Evolutionary conservation across 352 stramenopile species (phyloP).

Genomic region (Phytopythium mirpurense): DNA sequence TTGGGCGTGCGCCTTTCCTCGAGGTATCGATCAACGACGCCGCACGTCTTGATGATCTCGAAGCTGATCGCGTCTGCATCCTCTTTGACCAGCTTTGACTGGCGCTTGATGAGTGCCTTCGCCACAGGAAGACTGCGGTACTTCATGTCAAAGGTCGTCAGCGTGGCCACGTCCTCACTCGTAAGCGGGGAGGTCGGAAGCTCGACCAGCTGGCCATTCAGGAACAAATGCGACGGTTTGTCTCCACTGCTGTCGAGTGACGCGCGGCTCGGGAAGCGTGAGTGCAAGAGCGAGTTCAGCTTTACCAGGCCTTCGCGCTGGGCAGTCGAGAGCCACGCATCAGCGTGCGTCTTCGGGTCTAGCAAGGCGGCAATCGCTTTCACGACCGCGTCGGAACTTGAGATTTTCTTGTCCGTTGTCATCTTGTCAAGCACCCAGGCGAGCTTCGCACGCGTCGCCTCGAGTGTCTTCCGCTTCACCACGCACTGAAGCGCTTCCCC

Average conservation of each 20-base stretch:
- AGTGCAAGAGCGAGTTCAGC: conserved; percentile 39
- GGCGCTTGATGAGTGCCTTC: conserved; percentile 67
- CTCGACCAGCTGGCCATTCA: conserved; percentile 66
- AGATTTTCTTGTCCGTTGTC: conserved; percentile 7
- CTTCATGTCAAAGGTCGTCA: conserved; percentile 68
- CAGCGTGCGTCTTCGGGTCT: conserved; percentile 8
- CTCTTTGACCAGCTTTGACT: conserved; percentile 29
- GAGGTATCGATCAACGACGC: conserved; percentile 72
- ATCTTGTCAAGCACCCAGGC: conserved; percentile 31
- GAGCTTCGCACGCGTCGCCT: conserved; percentile 46
- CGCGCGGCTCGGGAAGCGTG: conserved; percentile 17
- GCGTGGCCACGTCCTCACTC: conserved; percentile 50
- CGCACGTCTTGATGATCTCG: conserved; percentile 69
- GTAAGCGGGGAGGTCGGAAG: conserved; percentile 49
- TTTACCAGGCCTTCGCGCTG: conserved; percentile 24
- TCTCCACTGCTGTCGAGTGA: conserved; percentile 8
- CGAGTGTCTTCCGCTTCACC: conserved; percentile 43
- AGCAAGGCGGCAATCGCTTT: conserved; percentile 19
- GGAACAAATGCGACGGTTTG: conserved; percentile 38
- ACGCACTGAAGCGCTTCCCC: conserved; percentile 52
- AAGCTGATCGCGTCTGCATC: conserved; percentile 63
- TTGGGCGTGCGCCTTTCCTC: conserved; percentile 33
- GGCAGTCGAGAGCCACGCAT: conserved; percentile 18
- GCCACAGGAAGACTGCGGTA: conserved; percentile 64
- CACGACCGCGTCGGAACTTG: conserved; percentile 5